Evolutionary conservation across 192 early-diverging fungal genomes (phyloP).

Genomic region (Gryganskiella cystojenkinii): DNA sequence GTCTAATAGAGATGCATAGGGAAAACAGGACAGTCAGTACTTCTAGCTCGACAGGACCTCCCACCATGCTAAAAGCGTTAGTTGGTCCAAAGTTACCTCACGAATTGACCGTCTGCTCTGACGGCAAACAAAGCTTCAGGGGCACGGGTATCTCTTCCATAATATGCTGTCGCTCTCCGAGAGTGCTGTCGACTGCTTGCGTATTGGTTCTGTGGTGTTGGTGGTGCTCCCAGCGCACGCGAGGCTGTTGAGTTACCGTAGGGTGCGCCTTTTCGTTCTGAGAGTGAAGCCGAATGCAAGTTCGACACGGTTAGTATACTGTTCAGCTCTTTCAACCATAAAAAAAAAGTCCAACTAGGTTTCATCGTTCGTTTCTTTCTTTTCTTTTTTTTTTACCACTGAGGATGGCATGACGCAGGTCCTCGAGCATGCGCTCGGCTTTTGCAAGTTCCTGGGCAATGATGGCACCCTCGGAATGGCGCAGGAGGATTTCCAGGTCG

Average conservation of each 20-base stretch:
- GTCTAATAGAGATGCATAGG: conserved; percentile 52
- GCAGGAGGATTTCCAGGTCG: conserved; percentile 80
- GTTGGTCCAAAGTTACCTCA: too few species aligned
- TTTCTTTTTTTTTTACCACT: too few species aligned
- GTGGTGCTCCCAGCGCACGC: conserved; percentile 2
- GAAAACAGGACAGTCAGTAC: conserved; percentile 3
- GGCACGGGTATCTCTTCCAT: conserved; percentile 28
- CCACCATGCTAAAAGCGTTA: not conserved
- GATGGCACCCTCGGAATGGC: conserved; percentile 72
- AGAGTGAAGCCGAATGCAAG: conserved; percentile 9
- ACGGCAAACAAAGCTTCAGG: conserved; percentile 48
- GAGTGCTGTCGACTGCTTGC: conserved; percentile 13
- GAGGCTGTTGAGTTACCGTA: conserved; percentile 50
- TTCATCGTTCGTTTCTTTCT: too few species aligned
- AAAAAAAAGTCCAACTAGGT: not conserved
- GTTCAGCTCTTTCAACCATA: not conserved
- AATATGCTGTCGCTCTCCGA: conserved; percentile 28
- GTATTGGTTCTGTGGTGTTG: conserved; percentile 4
- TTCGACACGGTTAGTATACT: not conserved
- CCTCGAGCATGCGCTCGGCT: conserved; percentile 65
- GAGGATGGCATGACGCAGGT: conserved; percentile 63
- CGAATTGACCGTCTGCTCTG: conserved; percentile 48
- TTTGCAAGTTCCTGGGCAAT: conserved; percentile 71
- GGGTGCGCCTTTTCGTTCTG: conserved; percentile 55
- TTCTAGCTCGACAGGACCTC: not conserved